phyloP scores from a whole-genome alignment of 2,329 filamentous ascomycete species.

The Madurella mycetomatis region DNA sequence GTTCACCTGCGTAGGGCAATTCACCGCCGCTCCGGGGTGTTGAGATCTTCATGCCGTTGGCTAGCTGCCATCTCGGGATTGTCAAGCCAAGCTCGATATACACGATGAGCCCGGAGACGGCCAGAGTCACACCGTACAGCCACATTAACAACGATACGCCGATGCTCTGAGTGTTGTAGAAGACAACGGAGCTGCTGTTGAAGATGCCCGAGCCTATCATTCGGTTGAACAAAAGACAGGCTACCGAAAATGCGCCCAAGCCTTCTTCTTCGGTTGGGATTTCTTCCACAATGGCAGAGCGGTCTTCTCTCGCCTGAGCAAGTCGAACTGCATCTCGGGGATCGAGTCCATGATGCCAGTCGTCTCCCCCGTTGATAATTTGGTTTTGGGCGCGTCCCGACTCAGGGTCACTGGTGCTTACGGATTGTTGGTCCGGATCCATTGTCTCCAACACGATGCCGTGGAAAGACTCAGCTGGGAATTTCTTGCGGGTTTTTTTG shows the following conservation, averaged over 20 bases:
- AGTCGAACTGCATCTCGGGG: slow-evolving; percentile 3
- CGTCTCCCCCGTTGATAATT: background rate
- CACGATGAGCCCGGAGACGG: slow-evolving; percentile 11
- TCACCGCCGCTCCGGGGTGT: slow-evolving; percentile 19
- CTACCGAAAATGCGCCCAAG: slow-evolving; percentile 14
- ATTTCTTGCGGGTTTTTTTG: too few relatives aligned
- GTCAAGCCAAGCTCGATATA: slow-evolving; percentile 20
- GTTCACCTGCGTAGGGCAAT: slow-evolving; percentile 12
- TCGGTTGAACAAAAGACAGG: slow-evolving; percentile 17
- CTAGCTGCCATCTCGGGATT: slow-evolving; percentile 12
- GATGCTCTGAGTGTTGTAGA: slow-evolving; percentile 20
- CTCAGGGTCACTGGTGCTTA: background rate
- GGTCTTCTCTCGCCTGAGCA: slow-evolving; percentile 11
- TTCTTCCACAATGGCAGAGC: slow-evolving; percentile 16
- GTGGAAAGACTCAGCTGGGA: too few relatives aligned
- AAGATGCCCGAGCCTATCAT: slow-evolving; percentile 18
- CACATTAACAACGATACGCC: slow-evolving; percentile 14
- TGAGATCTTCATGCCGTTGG: slow-evolving; percentile 11
- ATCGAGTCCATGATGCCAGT: slow-evolving; percentile 14
- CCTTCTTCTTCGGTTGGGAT: slow-evolving; percentile 12
- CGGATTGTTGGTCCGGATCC: slow-evolving; percentile 1
- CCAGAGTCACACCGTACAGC: slow-evolving; percentile 11
- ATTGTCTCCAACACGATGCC: too few relatives aligned
- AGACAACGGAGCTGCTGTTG: slow-evolving; percentile 15
- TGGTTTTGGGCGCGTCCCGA: background rate